Evolutionary conservation across 345 rosid species (phyloP), one percentile per base, ranked within the genome.

Genomic region (Citropsis articulata): DNA sequence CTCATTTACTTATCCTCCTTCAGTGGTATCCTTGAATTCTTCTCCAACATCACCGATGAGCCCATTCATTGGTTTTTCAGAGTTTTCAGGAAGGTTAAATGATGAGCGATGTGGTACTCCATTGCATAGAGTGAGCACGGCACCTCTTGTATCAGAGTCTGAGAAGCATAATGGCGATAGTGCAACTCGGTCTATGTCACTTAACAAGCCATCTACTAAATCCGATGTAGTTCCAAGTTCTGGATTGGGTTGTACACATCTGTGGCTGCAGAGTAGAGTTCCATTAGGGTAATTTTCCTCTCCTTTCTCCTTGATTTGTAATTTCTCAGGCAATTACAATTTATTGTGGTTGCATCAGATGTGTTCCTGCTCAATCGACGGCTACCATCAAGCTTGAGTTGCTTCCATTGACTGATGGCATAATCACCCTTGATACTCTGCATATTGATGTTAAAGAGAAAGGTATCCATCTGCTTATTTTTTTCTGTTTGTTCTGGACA

Each of bases 261-360:
- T 94, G 56, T 97, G 98, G 98, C 88, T 97, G 83, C 98, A 93
- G 85, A 96, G 99, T 87, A 89, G 98, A 88, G 98, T 94, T 81
- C 99, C 99, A 53, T 81, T 97, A 64, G 99, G 99, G 99, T 94
- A 91, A 85, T 61, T 72, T 69, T 36, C 59, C 61, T 40, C 16
- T 63, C 68, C 75, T 65, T 66, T 30, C 72, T 48, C 75, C 61
- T 82, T 57, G 33, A 67, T 69, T 71, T 59, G 12, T 76, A 53
- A 67, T 78, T 69, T 48, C 53, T 71, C 36, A 16, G 55, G 24
- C 71, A 59, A n/a, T 84, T 30, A 82, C 60, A 8, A 48, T 53
- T 50, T 48, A 30, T 62, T 38, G 56, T 83, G 86, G 40, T 83
- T 74, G 80, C 66, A 82, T 80, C 98, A 97, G 98, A 81, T 86